A percentile compares a stretch with the other conserved stretches of the same genome.
phyloP scores from a whole-genome alignment of 371 early-diverging fungal genomes.

The Syncephalastrum sp. region DNA sequence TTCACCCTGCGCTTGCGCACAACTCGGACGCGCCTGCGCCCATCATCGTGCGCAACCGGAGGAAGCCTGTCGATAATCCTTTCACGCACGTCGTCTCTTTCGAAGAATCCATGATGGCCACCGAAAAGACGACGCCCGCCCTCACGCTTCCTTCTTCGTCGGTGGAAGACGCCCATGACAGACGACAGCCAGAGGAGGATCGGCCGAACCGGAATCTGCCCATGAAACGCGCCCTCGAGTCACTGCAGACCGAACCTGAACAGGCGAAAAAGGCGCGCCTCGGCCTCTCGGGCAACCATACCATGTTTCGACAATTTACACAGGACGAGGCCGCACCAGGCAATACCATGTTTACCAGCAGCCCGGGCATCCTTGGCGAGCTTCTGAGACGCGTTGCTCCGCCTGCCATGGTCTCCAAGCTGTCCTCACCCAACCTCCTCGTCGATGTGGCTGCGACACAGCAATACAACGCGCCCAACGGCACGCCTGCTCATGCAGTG shows the following conservation, averaged over 20 bases:
- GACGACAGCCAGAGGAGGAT: neutral
- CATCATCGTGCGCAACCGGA: constrained; percentile 34
- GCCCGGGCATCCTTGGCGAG: constrained; percentile 31
- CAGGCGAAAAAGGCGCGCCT: constrained; percentile 16
- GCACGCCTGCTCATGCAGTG: constrained; percentile 9
- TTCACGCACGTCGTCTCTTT: constrained; percentile 54
- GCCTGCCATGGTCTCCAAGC: constrained; percentile 36
- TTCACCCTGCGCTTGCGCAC: constrained; percentile 6
- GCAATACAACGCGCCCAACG: constrained; percentile 8
- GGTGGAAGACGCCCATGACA: constrained; percentile 1
- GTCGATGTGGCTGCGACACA: constrained; percentile 33
- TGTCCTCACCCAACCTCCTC: constrained; percentile 43
- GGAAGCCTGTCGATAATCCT: constrained; percentile 50
- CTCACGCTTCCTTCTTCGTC: constrained; percentile 3
- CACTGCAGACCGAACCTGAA: constrained; percentile 20
- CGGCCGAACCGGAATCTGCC: constrained; percentile 12
- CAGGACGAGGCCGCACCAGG: constrained; percentile 45
- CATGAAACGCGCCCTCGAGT: constrained; percentile 21
- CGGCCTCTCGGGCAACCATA: constrained; percentile 28
- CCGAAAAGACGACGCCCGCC: constrained; percentile 15
- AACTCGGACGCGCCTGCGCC: constrained; percentile 21
- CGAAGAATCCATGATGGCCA: constrained; percentile 44
- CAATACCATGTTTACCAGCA: constrained; percentile 35
- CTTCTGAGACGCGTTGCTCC: constrained; percentile 33
- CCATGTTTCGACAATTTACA: constrained; percentile 29